phyloP scores from a whole-genome alignment of 192 early-diverging fungal genomes.

The Mycoemilia scoparia region DNA sequence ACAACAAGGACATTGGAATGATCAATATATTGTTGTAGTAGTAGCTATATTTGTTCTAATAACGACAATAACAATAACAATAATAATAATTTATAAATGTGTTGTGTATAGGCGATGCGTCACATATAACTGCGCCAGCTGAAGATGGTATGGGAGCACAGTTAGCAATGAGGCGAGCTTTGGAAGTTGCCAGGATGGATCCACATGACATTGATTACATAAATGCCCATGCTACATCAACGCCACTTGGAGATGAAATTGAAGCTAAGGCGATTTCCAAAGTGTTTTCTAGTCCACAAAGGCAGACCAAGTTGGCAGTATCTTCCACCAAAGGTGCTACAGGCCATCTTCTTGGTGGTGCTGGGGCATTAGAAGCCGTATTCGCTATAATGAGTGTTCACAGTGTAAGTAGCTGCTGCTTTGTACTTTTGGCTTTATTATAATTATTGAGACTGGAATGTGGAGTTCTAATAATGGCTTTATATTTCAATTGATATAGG shows the following conservation, averaged over 20 bases:
- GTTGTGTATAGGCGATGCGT: no score
- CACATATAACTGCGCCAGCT: slow-evolving; percentile 88
- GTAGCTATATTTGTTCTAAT: neutral
- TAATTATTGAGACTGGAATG: neutral
- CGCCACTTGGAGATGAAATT: slow-evolving; percentile 62
- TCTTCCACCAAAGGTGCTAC: slow-evolving; percentile 84
- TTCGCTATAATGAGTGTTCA: slow-evolving; percentile 68
- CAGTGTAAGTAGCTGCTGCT: slow-evolving; percentile 18
- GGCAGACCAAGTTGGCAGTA: slow-evolving; percentile 35
- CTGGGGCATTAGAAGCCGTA: slow-evolving; percentile 83
- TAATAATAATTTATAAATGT: no score
- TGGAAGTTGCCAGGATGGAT: slow-evolving; percentile 38
- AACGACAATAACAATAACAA: no score
- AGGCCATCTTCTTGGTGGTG: slow-evolving; percentile 89
- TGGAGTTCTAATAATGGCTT: neutral
- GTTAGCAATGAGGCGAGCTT: slow-evolving; percentile 69
- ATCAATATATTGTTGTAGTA: neutral
- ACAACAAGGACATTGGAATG: neutral
- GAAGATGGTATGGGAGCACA: slow-evolving; percentile 68
- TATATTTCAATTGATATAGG: slow-evolving; percentile 26
- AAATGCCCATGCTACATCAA: slow-evolving; percentile 91
- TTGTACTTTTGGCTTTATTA: slow-evolving; percentile 2
- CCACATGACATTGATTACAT: slow-evolving; percentile 62
- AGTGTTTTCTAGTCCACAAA: slow-evolving; percentile 36
- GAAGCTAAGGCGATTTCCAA: slow-evolving; percentile 71